A percentile compares a stretch with the other conserved stretches of the same genome.
Evolutionary conservation across 257 asterid species (phyloP).

Genomic region (Misopates orontium): DNA sequence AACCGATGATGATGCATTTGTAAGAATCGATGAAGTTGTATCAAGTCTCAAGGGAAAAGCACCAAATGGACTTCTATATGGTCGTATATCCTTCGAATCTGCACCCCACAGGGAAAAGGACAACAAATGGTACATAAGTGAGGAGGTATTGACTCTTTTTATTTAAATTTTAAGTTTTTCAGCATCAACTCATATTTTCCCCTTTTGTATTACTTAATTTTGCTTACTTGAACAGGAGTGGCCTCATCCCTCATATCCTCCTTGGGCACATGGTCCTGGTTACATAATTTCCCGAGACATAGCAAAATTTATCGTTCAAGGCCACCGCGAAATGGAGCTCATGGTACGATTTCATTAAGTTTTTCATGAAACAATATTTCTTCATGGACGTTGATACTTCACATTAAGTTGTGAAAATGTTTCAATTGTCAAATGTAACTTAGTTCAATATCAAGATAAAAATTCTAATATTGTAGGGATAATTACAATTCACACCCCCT

Average conservation of each 20-base stretch:
- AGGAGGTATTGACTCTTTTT: conserved; percentile 47
- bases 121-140: conserved; percentile 88
- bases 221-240: conserved; percentile 63
- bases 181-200: neutral
- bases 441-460: too few relatives aligned
- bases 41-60: conserved; percentile 61
- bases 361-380: neutral
- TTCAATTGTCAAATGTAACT: too few relatives aligned
- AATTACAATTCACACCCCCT: too few relatives aligned
- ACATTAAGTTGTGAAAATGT: too few relatives aligned
- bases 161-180: neutral
- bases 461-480: neutral
- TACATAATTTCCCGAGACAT: conserved; percentile 78
- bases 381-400: too few relatives aligned
- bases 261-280: conserved; percentile 99
- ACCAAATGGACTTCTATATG: conserved; percentile 56
- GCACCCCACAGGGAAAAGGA: conserved; percentile 82
- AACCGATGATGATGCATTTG: conserved; percentile 96
- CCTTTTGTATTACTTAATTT: neutral
- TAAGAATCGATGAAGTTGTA: conserved; percentile 83
- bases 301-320: conserved; percentile 78
- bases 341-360: conserved; percentile 44
- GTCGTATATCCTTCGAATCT: conserved; percentile 77
- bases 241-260: conserved; percentile 82
- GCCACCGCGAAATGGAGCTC: conserved; percentile 65